Percentiles rank a stretch among this genome's conserved stretches.
phyloP scores from a whole-genome alignment of 768 basidiomycete genomes.

The Auricularia auricula-judae region DNA sequence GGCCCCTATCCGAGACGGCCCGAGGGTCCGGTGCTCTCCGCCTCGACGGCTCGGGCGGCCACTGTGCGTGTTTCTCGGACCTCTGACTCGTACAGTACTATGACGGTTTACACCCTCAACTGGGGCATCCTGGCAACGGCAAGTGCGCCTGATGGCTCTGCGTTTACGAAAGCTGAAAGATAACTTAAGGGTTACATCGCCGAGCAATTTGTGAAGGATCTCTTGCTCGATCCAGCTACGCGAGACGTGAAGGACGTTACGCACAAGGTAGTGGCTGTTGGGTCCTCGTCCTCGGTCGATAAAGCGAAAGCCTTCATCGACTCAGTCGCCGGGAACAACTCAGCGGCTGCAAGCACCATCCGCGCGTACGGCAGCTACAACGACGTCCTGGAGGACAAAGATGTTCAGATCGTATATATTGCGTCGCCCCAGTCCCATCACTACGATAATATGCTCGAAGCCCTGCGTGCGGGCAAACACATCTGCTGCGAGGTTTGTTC shows the following conservation, averaged over 20 bases:
- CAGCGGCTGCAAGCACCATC: not conserved
- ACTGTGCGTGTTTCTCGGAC: too few relatives aligned
- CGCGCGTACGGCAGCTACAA: constrained; percentile 12
- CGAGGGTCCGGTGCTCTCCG: too few relatives aligned
- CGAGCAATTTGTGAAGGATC: constrained; percentile 8
- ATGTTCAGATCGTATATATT: constrained; percentile 15
- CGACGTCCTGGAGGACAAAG: constrained; percentile 10
- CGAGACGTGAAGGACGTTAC: constrained; percentile 6
- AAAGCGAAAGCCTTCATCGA: constrained; percentile 6
- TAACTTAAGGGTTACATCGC: constrained; percentile 5
- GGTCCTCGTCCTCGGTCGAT: constrained; percentile 4
- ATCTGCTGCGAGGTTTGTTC: constrained; percentile 11
- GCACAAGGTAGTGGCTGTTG: constrained; percentile 7
- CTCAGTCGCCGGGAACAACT: not conserved
- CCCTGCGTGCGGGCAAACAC: constrained; percentile 12
- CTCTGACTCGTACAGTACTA: not conserved
- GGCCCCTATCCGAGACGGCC: not conserved
- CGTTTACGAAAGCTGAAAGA: too few relatives aligned
- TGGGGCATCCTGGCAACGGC: constrained; percentile 11
- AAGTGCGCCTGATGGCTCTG: not conserved
- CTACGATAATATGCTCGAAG: constrained; percentile 9
- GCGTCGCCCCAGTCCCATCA: constrained; percentile 12
- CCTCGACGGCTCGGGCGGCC: too few relatives aligned
- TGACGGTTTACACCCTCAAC: constrained; percentile 1
- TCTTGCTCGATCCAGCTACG: constrained; percentile 8